A percentile compares a stretch with the other conserved stretches of the same genome.
These are phyloP conservation scores for Podaxis mareebaensis DNA, from an alignment of 768 basidiomycete species.

Conservation along the genomic window DNA sequence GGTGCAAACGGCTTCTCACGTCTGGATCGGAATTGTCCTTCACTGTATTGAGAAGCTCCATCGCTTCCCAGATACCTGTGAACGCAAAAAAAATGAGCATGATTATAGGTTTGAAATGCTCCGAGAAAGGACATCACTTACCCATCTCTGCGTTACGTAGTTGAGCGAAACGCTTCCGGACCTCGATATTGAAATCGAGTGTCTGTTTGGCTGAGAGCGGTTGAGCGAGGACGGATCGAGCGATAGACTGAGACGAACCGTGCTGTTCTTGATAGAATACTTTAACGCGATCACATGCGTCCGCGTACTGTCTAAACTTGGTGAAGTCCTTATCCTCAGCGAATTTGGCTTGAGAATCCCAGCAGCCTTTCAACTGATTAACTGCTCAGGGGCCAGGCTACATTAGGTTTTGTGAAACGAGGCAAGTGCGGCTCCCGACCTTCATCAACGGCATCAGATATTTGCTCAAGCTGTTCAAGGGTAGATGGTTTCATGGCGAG, in stretches of 20 bases:
- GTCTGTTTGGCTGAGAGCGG: conserved; percentile 74
- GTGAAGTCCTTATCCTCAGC: conserved; percentile 66
- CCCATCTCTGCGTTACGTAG: conserved; percentile 11
- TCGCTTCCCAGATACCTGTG: conserved; percentile 86
- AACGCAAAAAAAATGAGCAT: conserved; percentile 42
- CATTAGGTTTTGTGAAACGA: neutral
- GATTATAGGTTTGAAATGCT: conserved; percentile 34
- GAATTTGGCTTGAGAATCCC: conserved; percentile 60
- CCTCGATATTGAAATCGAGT: conserved; percentile 77
- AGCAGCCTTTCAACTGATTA: conserved; percentile 66
- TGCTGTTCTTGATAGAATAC: conserved; percentile 80
- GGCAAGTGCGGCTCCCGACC: conserved; percentile 27
- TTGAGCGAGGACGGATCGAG: neutral
- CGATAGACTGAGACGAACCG: conserved; percentile 39
- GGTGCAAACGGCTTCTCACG: conserved; percentile 38
- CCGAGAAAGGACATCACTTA: neutral
- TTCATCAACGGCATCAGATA: conserved; percentile 50
- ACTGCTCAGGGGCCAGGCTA: conserved; percentile 39
- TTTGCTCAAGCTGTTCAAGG: conserved; percentile 40
- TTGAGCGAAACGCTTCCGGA: conserved; percentile 38
- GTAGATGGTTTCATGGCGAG: conserved; percentile 20
- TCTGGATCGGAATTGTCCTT: conserved; percentile 93
- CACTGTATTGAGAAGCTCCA: conserved; percentile 84
- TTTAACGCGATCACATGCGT: conserved; percentile 77
- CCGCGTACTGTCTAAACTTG: conserved; percentile 71